Evolutionary conservation across 2,329 filamentous ascomycete genomes (phyloP).

Genomic region (Cladosporium oxysporum): DNA sequence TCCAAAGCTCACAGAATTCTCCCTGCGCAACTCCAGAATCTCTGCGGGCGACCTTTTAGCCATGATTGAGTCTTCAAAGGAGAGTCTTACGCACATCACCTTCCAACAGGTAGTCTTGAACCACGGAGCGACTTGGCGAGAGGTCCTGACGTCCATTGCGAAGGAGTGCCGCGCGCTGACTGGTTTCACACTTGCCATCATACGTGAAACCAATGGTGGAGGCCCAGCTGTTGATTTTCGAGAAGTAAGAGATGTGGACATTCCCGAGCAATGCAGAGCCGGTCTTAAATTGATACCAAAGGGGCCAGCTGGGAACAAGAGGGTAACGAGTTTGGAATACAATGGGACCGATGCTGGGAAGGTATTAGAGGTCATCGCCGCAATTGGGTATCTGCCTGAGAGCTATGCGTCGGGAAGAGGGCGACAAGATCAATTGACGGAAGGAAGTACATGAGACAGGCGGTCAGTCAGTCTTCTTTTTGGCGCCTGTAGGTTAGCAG

Average conservation of each 20-base stretch:
- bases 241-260: neutral
- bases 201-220: neutral
- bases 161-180: neutral
- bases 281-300: neutral
- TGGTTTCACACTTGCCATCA: neutral
- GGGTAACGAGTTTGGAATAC: neutral
- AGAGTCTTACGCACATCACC: neutral
- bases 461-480: neutral
- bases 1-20: neutral
- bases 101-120: neutral
- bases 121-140: neutral
- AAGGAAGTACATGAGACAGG: neutral
- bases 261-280: neutral
- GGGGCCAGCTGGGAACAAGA: neutral
- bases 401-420: neutral
- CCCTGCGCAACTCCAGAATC: neutral
- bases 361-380: neutral
- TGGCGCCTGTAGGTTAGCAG: neutral
- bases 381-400: neutral
- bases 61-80: slow-evolving; percentile 2
- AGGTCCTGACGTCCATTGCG: slow-evolving; percentile 4
- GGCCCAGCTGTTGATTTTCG: neutral
- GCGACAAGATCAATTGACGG: neutral
- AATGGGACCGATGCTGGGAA: neutral
- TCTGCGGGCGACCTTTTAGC: neutral